phyloP scores from a whole-genome alignment of 2,329 filamentous ascomycete genomes.

The Aspergillus eucalypticola region DNA sequence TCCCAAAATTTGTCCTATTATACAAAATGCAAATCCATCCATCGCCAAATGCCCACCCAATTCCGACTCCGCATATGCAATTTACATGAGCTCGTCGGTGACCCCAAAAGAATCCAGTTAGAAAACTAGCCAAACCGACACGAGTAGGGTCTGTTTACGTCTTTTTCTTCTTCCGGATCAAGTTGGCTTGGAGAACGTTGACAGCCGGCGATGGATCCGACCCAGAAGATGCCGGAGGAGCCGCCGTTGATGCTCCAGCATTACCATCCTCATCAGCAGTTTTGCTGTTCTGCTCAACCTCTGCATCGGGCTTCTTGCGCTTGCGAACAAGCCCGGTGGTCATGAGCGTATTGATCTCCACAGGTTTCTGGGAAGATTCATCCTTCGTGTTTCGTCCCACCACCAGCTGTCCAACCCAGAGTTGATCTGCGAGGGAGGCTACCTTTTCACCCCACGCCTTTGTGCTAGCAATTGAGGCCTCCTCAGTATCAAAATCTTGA shows the following conservation, averaged over 20 bases:
- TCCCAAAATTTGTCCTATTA: neutral
- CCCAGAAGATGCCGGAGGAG: conserved; percentile 7
- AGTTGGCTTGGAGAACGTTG: conserved; percentile 40
- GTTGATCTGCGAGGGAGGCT: conserved; percentile 38
- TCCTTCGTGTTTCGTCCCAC: conserved; percentile 29
- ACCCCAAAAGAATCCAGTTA: neutral
- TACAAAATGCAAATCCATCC: neutral
- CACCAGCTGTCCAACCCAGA: conserved; percentile 39
- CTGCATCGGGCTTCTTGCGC: conserved; percentile 35
- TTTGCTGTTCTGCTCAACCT: conserved; percentile 12
- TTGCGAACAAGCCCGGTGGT: conserved; percentile 39
- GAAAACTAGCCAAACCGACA: neutral
- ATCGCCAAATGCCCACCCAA: neutral
- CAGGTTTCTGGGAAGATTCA: conserved; percentile 15
- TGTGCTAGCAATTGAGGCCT: conserved; percentile 42
- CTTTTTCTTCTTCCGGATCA: conserved; percentile 47
- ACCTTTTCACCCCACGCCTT: conserved; percentile 45
- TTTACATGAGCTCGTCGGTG: neutral
- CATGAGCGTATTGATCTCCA: conserved; percentile 28
- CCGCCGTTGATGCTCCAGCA: conserved; percentile 9
- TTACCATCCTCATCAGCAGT: neutral
- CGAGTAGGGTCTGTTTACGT: conserved; percentile 16
- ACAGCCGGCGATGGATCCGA: conserved; percentile 24
- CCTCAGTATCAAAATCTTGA: conserved; percentile 45
- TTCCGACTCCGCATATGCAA: conserved; percentile 3